Evolutionary conservation across 192 early-diverging fungal genomes (phyloP).

Genomic region (Umbelopsis isabellina): DNA sequence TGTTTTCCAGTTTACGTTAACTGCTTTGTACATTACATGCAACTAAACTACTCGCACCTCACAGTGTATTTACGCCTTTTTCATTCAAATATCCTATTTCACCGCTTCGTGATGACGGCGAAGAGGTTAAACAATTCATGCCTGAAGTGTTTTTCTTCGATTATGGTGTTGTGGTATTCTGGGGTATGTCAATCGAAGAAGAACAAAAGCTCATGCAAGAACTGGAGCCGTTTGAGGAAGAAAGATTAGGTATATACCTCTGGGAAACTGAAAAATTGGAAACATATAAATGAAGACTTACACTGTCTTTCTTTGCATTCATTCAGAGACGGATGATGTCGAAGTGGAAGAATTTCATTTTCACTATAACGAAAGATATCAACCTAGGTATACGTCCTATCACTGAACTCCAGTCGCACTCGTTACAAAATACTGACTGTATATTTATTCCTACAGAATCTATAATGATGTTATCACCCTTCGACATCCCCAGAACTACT

Average conservation of each 20-base stretch:
- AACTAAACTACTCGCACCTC: background rate
- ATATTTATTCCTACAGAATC: slow-evolving; percentile 54
- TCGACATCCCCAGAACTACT: slow-evolving; percentile 74
- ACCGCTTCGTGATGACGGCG: slow-evolving; percentile 39
- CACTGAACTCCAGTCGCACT: background rate
- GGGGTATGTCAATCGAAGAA: slow-evolving; percentile 90
- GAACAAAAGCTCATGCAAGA: slow-evolving; percentile 77
- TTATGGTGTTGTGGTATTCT: slow-evolving; percentile 94
- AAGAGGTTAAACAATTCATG: background rate
- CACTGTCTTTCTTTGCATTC: background rate
- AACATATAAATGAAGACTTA: background rate
- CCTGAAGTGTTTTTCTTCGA: slow-evolving; percentile 89
- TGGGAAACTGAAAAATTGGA: background rate
- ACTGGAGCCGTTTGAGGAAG: slow-evolving; percentile 75
- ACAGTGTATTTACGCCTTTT: slow-evolving; percentile 59
- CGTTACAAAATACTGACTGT: background rate
- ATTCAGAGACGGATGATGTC: slow-evolving; percentile 64
- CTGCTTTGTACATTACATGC: background rate
- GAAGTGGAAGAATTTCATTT: slow-evolving; percentile 84
- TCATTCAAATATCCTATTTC: slow-evolving; percentile 45
- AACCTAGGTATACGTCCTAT: slow-evolving; percentile 49
- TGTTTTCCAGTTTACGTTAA: background rate
- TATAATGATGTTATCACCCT: slow-evolving; percentile 91
- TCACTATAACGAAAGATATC: slow-evolving; percentile 70
- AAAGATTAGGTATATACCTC: slow-evolving; percentile 54